Evolutionary conservation across 106 monocot species (phyloP), one percentile per base, ranked within the genome.

Genomic region (Dendrobium nobile): DNA sequence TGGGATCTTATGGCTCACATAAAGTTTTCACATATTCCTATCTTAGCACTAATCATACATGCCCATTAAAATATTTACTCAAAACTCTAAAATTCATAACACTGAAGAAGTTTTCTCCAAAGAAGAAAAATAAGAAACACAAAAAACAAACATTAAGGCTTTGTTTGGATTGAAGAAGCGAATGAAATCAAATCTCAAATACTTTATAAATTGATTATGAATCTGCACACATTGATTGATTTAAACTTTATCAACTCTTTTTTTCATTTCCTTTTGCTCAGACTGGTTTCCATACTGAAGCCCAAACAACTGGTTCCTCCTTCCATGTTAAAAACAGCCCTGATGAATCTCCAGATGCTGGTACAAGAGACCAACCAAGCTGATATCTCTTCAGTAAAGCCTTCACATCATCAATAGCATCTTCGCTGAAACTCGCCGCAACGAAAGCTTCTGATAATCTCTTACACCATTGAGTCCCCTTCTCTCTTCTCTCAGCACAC

Each of bases 281-380:
- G 37, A 70, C 19, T 70, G 85, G 82, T 75, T 88, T 91, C 91
- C 91, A 91, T 54, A 88, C 88, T 51, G 88, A 91, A 22, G 91
- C 86, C 91, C 91, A 91, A 54, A 88, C 88, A 54, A 84, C 88
- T 2, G 91, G 86, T 31, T 88, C 86, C 10, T 88, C 86, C 81
- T 91, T 91, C 91, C 91, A 91, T 58, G 82, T 47, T 84, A 91
- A 72, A 82, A 88, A 86, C n/a, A 91, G 80, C 44, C 91, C 91
- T 0, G 89, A 54, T 28, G 56, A 56, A 10, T 45, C 75, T 0
- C 26, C 70, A 0, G 13, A 6, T 1, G 82, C 82, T 16, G 84
- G 75, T n/a, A 45, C 28, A 1, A 81, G 73, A 16, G 88, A 84
- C 91, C 91, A 91, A 47, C 86, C 88, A 0, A 67, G 68, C 19